Conservation (phyloP, 164 flowering plant species). For the Vitis labrusca region DNA sequence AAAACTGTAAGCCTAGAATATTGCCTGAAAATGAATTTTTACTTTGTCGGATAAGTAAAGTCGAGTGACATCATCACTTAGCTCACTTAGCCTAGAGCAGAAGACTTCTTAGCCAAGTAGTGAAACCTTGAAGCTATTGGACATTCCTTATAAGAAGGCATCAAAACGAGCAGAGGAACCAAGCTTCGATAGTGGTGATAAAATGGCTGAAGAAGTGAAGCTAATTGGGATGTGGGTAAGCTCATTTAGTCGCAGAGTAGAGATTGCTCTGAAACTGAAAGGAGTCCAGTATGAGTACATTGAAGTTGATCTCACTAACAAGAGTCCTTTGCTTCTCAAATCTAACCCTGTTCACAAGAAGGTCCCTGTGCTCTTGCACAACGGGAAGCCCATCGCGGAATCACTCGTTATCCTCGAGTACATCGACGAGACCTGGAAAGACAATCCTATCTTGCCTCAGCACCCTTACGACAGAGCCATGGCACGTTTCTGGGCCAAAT, state of each 20-base stretch:
- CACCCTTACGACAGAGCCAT: conserved; percentile 30
- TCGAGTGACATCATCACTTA: too few relatives aligned
- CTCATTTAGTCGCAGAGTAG: conserved; percentile 31
- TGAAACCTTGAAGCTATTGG: background rate
- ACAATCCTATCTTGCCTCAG: conserved; percentile 26
- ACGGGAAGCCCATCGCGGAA: conserved; percentile 33
- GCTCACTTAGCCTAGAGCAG: too few relatives aligned
- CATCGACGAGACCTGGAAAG: conserved; percentile 36
- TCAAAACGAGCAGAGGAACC: background rate
- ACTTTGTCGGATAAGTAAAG: too few relatives aligned
- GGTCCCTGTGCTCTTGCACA: conserved; percentile 39
- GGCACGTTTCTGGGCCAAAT: conserved; percentile 44
- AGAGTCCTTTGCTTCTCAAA: conserved; percentile 33
- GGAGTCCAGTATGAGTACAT: conserved; percentile 27
- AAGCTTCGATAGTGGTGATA: background rate
- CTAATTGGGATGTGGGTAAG: conserved; percentile 22
- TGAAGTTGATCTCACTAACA: conserved; percentile 30
- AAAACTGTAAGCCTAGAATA: too few relatives aligned
- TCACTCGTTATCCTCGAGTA: conserved; percentile 34
- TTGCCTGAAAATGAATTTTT: too few relatives aligned
- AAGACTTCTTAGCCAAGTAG: too few relatives aligned
- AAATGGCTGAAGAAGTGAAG: conserved; percentile 26
- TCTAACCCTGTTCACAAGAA: conserved; percentile 41
- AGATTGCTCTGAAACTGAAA: conserved; percentile 36
- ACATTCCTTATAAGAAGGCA: background rate